These are phyloP conservation scores for Pseudoneurospora amorphoporcata DNA, from an alignment of 495 filamentous ascomycete species.

Conservation along the genomic window DNA sequence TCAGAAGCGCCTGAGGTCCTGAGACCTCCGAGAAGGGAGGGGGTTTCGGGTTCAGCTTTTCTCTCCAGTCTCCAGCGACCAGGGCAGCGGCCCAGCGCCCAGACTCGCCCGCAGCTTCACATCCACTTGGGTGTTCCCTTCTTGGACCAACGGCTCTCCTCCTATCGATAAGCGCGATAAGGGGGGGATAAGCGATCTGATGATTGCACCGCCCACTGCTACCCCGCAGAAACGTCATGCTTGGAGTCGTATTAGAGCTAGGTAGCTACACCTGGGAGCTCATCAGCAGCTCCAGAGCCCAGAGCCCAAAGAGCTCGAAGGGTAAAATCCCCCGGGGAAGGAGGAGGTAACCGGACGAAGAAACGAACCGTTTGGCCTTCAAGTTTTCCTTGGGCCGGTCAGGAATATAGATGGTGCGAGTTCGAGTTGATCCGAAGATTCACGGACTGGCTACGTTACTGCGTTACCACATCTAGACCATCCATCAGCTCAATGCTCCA, in stretches of 20 bases:
- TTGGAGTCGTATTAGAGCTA: not conserved
- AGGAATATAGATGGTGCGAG: not conserved
- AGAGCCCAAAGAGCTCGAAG: not conserved
- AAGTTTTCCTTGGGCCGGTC: not conserved
- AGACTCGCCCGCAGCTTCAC: not conserved
- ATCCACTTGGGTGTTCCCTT: no score
- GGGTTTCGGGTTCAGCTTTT: constrained; percentile 1
- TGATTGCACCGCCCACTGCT: not conserved
- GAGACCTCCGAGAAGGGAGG: not conserved
- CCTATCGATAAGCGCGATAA: not conserved
- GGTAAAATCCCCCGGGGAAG: not conserved
- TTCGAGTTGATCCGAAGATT: not conserved
- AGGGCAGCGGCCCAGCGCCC: not conserved
- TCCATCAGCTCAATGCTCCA: not conserved
- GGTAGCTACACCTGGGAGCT: not conserved
- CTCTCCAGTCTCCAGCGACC: not conserved
- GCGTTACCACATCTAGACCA: not conserved
- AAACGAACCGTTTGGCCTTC: not conserved
- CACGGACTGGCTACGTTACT: no score
- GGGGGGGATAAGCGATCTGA: not conserved
- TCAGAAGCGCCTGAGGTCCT: no score
- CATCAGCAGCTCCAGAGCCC: not conserved
- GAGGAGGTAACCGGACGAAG: not conserved
- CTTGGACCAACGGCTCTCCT: not conserved
- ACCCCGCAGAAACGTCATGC: not conserved